Evolutionary conservation across 2,329 filamentous ascomycete genomes (phyloP).

Genomic region (Cordyceps fumosorosea): DNA sequence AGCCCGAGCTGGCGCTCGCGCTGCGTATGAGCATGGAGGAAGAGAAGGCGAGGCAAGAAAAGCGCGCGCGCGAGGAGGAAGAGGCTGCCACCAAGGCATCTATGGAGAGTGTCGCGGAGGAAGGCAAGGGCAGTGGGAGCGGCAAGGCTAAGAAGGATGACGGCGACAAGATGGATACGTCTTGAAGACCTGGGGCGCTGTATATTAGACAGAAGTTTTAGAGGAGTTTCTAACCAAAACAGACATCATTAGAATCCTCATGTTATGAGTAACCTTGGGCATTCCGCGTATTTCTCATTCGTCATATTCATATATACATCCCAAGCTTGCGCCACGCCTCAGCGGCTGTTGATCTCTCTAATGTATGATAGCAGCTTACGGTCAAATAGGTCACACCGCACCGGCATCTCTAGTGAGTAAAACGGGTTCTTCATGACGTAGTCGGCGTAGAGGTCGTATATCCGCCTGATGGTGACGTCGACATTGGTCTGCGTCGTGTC

Average conservation of each 20-base stretch:
- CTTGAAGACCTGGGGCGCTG: constrained; percentile 48
- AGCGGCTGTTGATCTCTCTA: constrained; percentile 60
- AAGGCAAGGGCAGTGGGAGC: constrained; percentile 58
- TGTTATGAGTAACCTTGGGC: background rate
- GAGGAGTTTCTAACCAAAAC: background rate
- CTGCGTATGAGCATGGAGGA: constrained; percentile 98
- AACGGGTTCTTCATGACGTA: constrained; percentile 99
- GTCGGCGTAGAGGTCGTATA: constrained; percentile 93
- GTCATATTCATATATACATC: constrained; percentile 2
- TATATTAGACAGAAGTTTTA: constrained; percentile 27
- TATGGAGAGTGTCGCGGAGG: constrained; percentile 77
- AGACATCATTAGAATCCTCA: background rate
- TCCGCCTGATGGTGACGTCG: constrained; percentile 72
- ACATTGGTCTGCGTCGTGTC: constrained; percentile 83
- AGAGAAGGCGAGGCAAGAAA: constrained; percentile 89
- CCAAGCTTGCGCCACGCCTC: constrained; percentile 14
- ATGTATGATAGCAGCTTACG: constrained; percentile 76
- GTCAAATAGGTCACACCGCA: constrained; percentile 93
- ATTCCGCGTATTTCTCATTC: background rate
- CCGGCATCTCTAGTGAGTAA: constrained; percentile 95
- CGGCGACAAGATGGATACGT: constrained; percentile 85
- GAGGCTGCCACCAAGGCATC: constrained; percentile 65
- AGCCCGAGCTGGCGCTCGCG: constrained; percentile 90
- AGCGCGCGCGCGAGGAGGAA: constrained; percentile 70
- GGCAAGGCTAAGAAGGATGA: constrained; percentile 38